Evolutionary conservation across 768 basidiomycete genomes (phyloP), one percentile per base, ranked within the genome.

Genomic region (Boletales sp.): DNA sequence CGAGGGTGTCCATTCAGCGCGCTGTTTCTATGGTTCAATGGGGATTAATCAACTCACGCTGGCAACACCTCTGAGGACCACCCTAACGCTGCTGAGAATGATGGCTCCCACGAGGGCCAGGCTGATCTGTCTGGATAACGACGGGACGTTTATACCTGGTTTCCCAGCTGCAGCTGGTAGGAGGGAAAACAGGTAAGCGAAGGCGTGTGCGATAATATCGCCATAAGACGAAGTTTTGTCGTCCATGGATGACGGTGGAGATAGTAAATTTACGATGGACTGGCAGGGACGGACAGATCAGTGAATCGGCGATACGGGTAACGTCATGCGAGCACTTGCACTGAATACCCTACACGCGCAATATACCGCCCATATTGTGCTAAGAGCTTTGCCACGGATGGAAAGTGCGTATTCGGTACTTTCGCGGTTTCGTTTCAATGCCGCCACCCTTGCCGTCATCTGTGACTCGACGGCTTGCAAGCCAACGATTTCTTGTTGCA

Each of bases 101-200:
- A 93, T 87, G 41, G 81, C 68, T 13, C 90, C 90, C 27, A 91
- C 86, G 13, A 93, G 74, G 2, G 74, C 69, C 8, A 92, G 72
- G 60, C 87, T 88, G 24, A 79, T 72, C 54, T 82, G 80, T 18
- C 77, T 71, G 14, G 78, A 76, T 44, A 78, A 53, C n/a, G 71
- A 68, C 10, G 69, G 69, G 3, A 76, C 57, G 17, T 71, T 66
- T 31, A 72, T 68, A 37, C 54, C 51, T 6, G 56, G 50, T 5
- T 68, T 55, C 27, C 65, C 60, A n/a, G 66, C 60, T 27, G 56
- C 54, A 35, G 56, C 57, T 3, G 75, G 74, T 2, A 75, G 52
- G 11, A 75, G 57, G 14, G 74, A 71, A 18, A 78, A 45, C 38
- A 74, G 36, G 45, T 72, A 67, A 32, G 75, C 70, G 45, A 79